Base-by-base conservation (phyloP, 176 grass and related monocot species). In the Carex cristatella region DNA sequence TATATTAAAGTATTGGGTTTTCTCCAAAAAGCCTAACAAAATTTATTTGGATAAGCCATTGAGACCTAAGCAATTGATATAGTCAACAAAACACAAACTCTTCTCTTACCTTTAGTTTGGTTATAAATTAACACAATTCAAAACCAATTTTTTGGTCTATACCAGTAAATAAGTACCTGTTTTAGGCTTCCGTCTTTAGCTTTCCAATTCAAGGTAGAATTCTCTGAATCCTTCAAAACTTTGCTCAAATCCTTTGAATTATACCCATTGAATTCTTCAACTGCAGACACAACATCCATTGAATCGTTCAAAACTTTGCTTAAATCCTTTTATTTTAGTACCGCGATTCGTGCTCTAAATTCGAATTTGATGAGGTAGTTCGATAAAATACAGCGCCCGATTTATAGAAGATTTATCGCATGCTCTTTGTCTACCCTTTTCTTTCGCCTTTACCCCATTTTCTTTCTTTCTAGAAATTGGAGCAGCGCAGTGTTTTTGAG, bases 171-270 rank as follows among this genome's bases (percentile, higher is more conserved):
- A 86, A 48, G 16, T 90, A 91, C 91, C 88, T 94, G 88, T 69
- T 93, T 90, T 35, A 86, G 48, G 70, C 44, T 83, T 63, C 88
- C 91, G 12, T 86, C 87, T 80, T 91, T 82, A 81, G 91, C 56
- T 84, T 90, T 95, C 69, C 65, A 90, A 79, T 81, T 88, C 59
- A 95, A 79, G 44, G 83, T 80, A 80, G 92, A 93, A 78, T 85
- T 95, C 33, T 98, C 95, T 1, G 93, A 98, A 44, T 98, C 91
- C 80, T 93, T 95, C 82, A 93, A 86, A 87, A 92, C 85, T 38
- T 93, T 94, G 61, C 76, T 53, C 40, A 98, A 87, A 54, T 98
- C 93, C 85, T 85, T 93, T 4, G 91, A 81, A 61, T 85, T 88
- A 56, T 92, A 63, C 70, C 84, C 93, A 84, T 92, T 91, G 57